A percentile compares a stretch with the other conserved stretches of the same genome.
Evolutionary conservation across 306 rosid species (phyloP).

Genomic region (Chamaecrista fasciculata): DNA sequence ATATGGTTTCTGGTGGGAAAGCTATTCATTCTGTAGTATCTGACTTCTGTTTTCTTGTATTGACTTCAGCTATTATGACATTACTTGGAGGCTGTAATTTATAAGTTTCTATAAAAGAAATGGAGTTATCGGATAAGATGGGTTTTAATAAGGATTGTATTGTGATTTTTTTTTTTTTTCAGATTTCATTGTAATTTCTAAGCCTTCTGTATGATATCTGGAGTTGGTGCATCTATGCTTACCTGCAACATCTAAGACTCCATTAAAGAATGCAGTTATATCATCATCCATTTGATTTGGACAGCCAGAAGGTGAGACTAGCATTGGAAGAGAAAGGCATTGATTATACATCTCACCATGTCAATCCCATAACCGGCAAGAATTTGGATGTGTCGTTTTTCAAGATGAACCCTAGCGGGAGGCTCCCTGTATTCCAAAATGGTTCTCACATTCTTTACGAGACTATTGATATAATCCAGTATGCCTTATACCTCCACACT

Average conservation of each 20-base stretch:
- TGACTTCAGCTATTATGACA: too few species aligned
- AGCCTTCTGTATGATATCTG: constrained; percentile 17
- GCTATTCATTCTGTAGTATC: not conserved
- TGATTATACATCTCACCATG: constrained; percentile 90
- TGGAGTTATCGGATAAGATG: not conserved
- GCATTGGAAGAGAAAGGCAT: constrained; percentile 86
- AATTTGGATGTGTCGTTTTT: constrained; percentile 79
- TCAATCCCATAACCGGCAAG: constrained; percentile 88
- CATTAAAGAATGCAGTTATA: constrained; percentile 74
- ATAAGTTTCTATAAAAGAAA: not conserved
- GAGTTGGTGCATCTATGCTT: constrained; percentile 12
- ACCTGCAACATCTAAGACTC: constrained; percentile 22
- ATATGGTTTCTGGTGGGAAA: not conserved
- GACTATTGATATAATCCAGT: constrained; percentile 84
- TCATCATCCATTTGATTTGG: constrained; percentile 89
- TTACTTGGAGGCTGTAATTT: too few species aligned
- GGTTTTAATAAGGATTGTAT: constrained; percentile 9
- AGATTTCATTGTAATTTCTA: constrained; percentile 22
- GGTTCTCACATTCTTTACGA: constrained; percentile 75
- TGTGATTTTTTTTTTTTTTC: constrained; percentile 39
- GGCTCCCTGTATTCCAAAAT: constrained; percentile 83
- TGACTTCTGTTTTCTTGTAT: not conserved
- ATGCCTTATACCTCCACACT: constrained; percentile 39
- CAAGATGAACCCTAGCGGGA: constrained; percentile 68
- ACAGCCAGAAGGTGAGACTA: constrained; percentile 90